Evolutionary conservation across 2,329 filamentous ascomycete genomes (phyloP).

Genomic region (Paecilomyces variotii): DNA sequence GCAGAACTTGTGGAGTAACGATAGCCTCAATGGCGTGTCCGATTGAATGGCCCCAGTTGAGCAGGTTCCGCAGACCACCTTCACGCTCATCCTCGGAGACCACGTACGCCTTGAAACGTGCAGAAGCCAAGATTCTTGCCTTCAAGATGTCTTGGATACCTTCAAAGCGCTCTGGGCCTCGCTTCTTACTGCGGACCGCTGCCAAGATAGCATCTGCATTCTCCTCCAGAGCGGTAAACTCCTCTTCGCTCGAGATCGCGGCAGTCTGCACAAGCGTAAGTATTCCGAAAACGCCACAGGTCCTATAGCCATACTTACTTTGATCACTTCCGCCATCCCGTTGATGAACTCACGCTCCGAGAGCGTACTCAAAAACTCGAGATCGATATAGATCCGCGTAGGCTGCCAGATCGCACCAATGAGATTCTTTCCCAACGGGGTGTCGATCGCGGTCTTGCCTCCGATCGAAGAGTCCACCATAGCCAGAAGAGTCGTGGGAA

Average conservation of each 20-base stretch:
- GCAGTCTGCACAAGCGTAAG: conserved; percentile 56
- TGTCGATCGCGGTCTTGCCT: conserved; percentile 97
- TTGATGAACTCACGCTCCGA: conserved; percentile 93
- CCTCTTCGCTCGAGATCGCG: conserved; percentile 84
- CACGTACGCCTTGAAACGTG: conserved; percentile 87
- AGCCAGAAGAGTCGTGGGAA: conserved; percentile 85
- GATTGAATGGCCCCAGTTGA: conserved; percentile 98
- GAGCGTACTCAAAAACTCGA: conserved; percentile 83
- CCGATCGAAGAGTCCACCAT: conserved; percentile 99
- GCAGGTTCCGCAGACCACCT: conserved; percentile 82
- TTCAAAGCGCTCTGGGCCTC: conserved; percentile 54
- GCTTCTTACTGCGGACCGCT: conserved; percentile 54
- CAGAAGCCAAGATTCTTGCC: conserved; percentile 78
- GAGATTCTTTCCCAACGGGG: conserved; percentile 89
- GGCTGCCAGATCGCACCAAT: conserved; percentile 97
- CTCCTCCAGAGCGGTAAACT: conserved; percentile 76
- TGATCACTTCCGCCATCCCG: conserved; percentile 96
- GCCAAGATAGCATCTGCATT: conserved; percentile 70
- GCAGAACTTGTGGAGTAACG: conserved; percentile 86
- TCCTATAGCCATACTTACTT: conserved; percentile 39
- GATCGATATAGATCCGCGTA: conserved; percentile 84
- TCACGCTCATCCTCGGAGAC: conserved; percentile 93
- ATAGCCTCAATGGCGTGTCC: conserved; percentile 96
- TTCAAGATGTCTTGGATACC: conserved; percentile 65
- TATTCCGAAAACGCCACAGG: neutral